Percentiles rank a stretch among this genome's conserved stretches.
phyloP scores from a whole-genome alignment of 352 stramenopile species.

The Poterioochromonas sp. region DNA sequence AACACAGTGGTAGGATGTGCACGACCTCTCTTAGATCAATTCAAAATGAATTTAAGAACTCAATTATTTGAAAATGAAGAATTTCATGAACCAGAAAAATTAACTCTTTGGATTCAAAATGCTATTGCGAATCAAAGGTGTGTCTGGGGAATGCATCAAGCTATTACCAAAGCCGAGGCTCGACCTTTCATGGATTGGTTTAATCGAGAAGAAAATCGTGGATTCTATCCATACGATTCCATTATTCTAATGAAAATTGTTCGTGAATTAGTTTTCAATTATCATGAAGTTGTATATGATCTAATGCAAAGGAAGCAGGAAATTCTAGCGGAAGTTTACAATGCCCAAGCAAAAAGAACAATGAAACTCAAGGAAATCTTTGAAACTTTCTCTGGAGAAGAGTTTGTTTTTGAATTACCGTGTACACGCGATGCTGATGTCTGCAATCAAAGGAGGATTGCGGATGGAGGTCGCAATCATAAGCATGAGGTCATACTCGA shows the following conservation, averaged over 20 bases:
- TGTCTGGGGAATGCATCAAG: conserved; percentile 20
- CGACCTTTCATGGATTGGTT: conserved; percentile 25
- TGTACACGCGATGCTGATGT: conserved; percentile 24
- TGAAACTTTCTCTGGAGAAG: conserved; percentile 12
- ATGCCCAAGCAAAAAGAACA: neutral
- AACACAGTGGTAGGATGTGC: conserved; percentile 28
- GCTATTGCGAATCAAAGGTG: conserved; percentile 28
- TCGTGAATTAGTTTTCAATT: neutral
- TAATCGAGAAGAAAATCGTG: conserved; percentile 27
- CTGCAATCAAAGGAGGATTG: neutral
- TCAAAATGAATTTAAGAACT: neutral
- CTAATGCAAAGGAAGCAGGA: conserved; percentile 11
- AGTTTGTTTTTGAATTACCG: neutral
- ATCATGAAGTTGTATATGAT: conserved; percentile 31
- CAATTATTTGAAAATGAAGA: conserved; percentile 34
- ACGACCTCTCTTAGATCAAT: conserved; percentile 21
- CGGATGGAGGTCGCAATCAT: conserved; percentile 28
- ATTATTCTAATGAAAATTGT: conserved; percentile 17
- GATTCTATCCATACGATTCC: conserved; percentile 31
- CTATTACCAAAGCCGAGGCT: neutral
- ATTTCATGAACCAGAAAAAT: conserved; percentile 5
- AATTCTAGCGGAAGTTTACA: neutral
- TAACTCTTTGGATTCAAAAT: conserved; percentile 1
- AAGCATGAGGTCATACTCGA: neutral
- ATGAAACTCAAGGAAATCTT: conserved; percentile 3